A percentile compares a stretch with the other conserved stretches of the same genome.
phyloP scores from a whole-genome alignment of 73 alveolate species.

The Stentor roeselii region DNA sequence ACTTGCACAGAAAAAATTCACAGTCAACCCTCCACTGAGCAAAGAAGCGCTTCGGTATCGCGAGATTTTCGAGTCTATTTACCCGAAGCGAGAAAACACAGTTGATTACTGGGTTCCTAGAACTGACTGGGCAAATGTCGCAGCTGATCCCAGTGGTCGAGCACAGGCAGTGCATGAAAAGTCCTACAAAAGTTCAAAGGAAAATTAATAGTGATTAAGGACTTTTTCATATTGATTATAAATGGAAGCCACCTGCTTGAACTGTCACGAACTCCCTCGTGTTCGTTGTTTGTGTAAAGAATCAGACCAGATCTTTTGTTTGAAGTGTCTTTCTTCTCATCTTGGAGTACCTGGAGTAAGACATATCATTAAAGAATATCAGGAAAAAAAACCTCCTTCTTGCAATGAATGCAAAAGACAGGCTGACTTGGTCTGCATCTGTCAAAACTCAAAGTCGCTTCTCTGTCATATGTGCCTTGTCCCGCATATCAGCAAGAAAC shows the following conservation, averaged over 20 bases:
- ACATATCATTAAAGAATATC: neutral
- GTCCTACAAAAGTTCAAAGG: too few species aligned
- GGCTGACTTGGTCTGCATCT: neutral
- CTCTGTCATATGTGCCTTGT: neutral
- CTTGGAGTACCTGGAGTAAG: neutral
- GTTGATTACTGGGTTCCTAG: slow-evolving; percentile 18
- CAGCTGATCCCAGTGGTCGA: neutral
- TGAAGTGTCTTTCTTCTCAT: neutral
- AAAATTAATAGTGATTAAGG: too few species aligned
- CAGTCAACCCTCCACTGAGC: slow-evolving; percentile 50
- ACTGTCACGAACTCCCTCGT: neutral
- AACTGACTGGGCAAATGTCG: neutral
- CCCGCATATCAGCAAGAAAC: neutral
- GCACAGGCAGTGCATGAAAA: neutral
- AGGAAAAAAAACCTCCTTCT: neutral
- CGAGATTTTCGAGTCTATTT: slow-evolving; percentile 48
- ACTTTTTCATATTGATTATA: too few species aligned
- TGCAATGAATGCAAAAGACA: neutral
- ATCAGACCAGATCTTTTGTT: neutral
- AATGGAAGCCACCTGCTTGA: neutral
- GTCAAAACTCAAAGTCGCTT: neutral
- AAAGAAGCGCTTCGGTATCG: slow-evolving; percentile 60
- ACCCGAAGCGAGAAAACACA: slow-evolving; percentile 50
- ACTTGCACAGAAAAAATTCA: slow-evolving; percentile 34
- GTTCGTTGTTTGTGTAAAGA: neutral